A percentile compares a stretch with the other conserved stretches of the same genome.
These are phyloP conservation scores for Fusarium ramigenum DNA, from an alignment of 2,329 filamentous ascomycete genomes.

Conservation along the genomic window DNA sequence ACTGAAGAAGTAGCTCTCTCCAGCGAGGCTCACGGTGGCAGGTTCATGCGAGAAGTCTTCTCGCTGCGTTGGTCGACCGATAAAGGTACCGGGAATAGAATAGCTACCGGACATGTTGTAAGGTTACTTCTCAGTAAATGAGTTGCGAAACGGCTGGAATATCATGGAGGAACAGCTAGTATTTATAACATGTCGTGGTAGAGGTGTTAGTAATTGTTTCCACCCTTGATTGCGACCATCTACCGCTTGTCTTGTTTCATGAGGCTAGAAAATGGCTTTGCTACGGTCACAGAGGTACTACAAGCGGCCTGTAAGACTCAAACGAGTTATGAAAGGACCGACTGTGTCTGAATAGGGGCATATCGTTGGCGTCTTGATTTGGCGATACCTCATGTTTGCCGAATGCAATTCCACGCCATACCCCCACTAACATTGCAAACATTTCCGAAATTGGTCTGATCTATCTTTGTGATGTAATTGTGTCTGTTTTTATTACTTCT, in stretches of 20 bases:
- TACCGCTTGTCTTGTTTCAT: slow-evolving; percentile 12
- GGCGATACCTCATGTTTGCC: background rate
- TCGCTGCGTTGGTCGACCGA: background rate
- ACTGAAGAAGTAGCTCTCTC: slow-evolving; percentile 35
- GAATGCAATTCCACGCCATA: background rate
- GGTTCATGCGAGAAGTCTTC: slow-evolving; percentile 24
- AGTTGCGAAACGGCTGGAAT: background rate
- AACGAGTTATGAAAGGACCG: slow-evolving; percentile 14
- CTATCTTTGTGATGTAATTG: background rate
- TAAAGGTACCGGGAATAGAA: background rate
- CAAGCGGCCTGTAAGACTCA: slow-evolving; percentile 9
- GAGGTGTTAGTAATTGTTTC: background rate
- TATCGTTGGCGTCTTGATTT: background rate
- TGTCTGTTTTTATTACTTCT: background rate
- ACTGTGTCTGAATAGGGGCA: background rate
- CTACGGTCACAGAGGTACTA: background rate
- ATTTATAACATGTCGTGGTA: background rate
- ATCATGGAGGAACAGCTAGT: no score
- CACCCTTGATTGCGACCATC: background rate
- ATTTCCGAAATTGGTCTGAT: background rate
- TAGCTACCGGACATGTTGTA: background rate
- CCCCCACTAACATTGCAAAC: background rate
- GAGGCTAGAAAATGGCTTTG: background rate
- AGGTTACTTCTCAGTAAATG: background rate
- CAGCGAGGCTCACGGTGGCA: slow-evolving; percentile 30